Percentiles rank a stretch among this genome's conserved stretches.
phyloP scores from a whole-genome alignment of 352 stramenopile genomes.

The Phytophthora cryptogea region DNA sequence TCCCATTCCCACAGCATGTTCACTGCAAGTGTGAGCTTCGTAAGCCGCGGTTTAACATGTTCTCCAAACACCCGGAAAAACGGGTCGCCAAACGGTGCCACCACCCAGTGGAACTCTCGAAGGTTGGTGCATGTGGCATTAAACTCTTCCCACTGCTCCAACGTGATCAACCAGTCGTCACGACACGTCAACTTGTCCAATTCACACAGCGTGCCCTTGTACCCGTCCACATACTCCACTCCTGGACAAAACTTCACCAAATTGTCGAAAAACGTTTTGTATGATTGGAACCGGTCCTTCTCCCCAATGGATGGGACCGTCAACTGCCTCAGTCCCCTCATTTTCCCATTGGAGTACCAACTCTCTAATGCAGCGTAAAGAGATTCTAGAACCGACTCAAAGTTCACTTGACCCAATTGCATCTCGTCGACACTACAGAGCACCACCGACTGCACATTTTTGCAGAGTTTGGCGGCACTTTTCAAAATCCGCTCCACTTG shows the following conservation, averaged over 20 bases:
- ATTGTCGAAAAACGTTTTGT: constrained; percentile 32
- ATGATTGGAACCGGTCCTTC: constrained; percentile 17
- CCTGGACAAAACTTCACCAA: constrained; percentile 33
- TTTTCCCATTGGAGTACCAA: constrained; percentile 23
- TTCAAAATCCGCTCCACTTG: constrained; percentile 30
- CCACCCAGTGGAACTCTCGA: constrained; percentile 45
- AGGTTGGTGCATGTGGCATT: constrained; percentile 39
- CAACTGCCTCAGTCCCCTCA: constrained; percentile 36
- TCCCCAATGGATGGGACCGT: constrained; percentile 28
- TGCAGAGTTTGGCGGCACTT: constrained; percentile 32
- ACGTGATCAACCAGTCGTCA: constrained; percentile 33
- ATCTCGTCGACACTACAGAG: constrained; percentile 16
- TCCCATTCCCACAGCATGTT: constrained; percentile 53
- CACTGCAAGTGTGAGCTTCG: constrained; percentile 33
- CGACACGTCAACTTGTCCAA: constrained; percentile 40
- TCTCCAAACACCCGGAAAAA: constrained; percentile 50
- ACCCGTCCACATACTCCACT: constrained; percentile 42
- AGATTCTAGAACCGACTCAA: constrained; percentile 27
- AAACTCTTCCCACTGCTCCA: constrained; percentile 41
- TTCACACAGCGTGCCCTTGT: constrained; percentile 38
- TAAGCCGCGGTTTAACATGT: constrained; percentile 38
- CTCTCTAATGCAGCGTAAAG: constrained; percentile 33
- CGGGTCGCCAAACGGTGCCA: constrained; percentile 40
- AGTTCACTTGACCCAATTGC: constrained; percentile 9
- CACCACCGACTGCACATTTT: constrained; percentile 31